A percentile compares a stretch with the other conserved stretches of the same genome.
Conservation (phyloP, 2,329 filamentous ascomycete species). For the Clarireedia monteithiana region DNA sequence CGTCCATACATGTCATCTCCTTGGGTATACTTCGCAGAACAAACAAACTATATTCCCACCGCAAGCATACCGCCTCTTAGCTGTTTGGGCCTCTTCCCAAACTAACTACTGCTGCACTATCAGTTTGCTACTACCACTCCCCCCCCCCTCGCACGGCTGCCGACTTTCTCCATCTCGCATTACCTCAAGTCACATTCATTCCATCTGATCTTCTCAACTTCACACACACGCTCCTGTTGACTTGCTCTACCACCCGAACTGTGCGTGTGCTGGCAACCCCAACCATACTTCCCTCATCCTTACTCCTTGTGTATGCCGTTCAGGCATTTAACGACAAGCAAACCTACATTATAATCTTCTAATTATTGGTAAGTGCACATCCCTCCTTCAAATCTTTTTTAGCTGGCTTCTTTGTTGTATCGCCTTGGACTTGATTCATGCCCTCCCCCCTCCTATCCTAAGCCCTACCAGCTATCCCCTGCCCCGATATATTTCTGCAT, state of each 20-base stretch:
- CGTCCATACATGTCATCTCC: too few species aligned
- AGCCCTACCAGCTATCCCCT: constrained; percentile 9
- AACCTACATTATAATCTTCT: background rate
- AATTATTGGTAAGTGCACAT: constrained; percentile 4
- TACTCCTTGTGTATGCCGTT: constrained; percentile 6
- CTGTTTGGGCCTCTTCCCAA: background rate
- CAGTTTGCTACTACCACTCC: background rate
- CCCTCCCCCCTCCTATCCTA: background rate
- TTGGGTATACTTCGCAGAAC: too few species aligned
- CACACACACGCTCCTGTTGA: too few species aligned
- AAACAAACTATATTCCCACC: too few species aligned
- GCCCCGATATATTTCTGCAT: constrained; percentile 5
- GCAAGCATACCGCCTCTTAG: constrained; percentile 5
- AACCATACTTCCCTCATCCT: background rate
- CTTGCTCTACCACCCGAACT: too few species aligned
- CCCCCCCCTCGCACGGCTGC: too few species aligned
- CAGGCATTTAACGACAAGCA: constrained; percentile 3
- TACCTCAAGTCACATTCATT: too few species aligned
- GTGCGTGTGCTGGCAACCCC: constrained; percentile 2
- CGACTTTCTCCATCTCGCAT: background rate
- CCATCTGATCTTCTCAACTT: too few species aligned
- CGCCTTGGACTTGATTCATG: constrained; percentile 3
- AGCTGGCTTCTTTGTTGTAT: background rate
- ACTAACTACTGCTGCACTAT: background rate
- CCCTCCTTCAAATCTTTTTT: background rate